phyloP scores from a whole-genome alignment of 441 rosid species.

The Caryocar brasiliense region DNA sequence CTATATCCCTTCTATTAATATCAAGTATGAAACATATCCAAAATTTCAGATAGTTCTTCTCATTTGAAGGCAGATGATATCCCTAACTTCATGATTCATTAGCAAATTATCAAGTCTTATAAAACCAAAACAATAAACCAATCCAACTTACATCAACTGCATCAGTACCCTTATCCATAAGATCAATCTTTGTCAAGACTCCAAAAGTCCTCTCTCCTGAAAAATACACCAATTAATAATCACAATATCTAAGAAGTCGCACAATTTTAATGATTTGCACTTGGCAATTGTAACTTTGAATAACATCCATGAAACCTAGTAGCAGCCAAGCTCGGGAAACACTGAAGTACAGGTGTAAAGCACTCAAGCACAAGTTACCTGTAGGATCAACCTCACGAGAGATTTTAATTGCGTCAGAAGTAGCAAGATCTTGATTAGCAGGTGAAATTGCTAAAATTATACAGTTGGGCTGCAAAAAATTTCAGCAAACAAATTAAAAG shows the following conservation, averaged over 20 bases:
- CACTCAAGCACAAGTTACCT: constrained; percentile 43
- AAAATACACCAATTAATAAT: constrained; percentile 12
- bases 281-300: too few relatives aligned
- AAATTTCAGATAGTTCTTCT: too few relatives aligned
- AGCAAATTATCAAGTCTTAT: not conserved
- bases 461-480: constrained; percentile 72
- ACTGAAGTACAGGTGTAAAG: not conserved
- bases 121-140: constrained; percentile 4
- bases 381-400: constrained; percentile 95
- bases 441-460: constrained; percentile 94
- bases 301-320: too few relatives aligned
- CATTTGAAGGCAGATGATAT: too few relatives aligned
- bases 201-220: constrained; percentile 93
- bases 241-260: not conserved
- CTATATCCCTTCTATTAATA: too few relatives aligned
- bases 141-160: constrained; percentile 79
- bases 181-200: constrained; percentile 94
- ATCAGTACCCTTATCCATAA: constrained; percentile 97
- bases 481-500: constrained; percentile 8
- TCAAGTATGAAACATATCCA: too few relatives aligned
- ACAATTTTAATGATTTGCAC: not conserved
- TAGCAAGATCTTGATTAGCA: constrained; percentile 97
- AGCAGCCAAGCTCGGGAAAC: not conserved
- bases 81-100: not conserved
- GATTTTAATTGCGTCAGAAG: constrained; percentile 93